Conservation (phyloP, 2,329 filamentous ascomycete genomes). For the Colletotrichum sp. region DNA sequence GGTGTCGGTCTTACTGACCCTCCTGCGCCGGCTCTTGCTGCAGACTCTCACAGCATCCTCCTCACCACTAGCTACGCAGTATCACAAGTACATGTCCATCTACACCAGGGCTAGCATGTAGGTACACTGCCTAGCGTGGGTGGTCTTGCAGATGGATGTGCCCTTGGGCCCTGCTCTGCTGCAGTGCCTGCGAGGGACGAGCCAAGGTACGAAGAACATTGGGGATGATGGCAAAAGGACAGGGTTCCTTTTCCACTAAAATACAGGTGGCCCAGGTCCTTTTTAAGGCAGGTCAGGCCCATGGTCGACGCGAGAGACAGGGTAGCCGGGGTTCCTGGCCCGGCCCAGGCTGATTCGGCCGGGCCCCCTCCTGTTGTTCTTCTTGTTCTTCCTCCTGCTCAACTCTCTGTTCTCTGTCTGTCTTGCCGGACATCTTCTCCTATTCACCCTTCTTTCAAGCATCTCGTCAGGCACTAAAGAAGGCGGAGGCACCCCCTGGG, state of each 20-base stretch:
- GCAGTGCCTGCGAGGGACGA: neutral
- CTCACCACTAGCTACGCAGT: neutral
- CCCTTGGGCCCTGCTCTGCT: neutral
- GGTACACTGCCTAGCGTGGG: constrained; percentile 8
- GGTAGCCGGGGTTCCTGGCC: neutral
- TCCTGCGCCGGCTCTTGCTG: neutral
- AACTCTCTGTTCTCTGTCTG: neutral
- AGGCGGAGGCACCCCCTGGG: neutral
- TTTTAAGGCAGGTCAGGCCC: neutral
- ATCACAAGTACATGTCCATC: neutral
- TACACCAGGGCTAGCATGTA: neutral
- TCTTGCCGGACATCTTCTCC: neutral
- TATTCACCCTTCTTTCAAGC: neutral
- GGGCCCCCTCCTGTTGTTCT: neutral
- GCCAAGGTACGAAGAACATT: neutral
- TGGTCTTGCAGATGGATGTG: neutral
- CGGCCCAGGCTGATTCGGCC: neutral
- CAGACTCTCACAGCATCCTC: neutral
- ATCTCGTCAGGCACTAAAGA: neutral
- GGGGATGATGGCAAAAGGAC: neutral
- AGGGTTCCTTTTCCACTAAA: neutral
- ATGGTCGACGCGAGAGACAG: neutral
- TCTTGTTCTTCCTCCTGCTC: neutral
- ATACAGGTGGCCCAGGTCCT: neutral
- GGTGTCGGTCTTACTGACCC: neutral